These are phyloP conservation scores for Apiotrichum laibachii DNA, from an alignment of 1,284 basidiomycete species.

Conservation along the genomic window DNA sequence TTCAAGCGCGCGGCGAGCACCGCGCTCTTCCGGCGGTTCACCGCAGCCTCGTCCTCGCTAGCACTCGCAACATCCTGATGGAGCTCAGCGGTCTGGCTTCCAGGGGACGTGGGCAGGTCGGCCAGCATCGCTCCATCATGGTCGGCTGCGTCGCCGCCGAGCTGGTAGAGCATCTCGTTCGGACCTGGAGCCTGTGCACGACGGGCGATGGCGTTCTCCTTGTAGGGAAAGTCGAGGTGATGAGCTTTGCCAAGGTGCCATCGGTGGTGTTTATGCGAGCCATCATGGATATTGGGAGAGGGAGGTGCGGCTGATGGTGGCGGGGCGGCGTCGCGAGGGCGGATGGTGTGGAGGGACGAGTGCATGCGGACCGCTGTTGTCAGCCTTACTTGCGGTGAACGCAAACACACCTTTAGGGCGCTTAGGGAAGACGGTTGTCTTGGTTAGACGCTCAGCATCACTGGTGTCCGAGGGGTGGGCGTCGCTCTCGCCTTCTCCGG, in stretches of 20 bases:
- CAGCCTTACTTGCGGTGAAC: not conserved
- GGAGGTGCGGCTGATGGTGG: not conserved
- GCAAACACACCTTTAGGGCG: conserved; percentile 22
- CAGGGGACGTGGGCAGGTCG: not conserved
- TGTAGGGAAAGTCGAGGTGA: conserved; percentile 38
- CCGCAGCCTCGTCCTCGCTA: conserved; percentile 28
- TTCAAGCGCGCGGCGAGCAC: conserved; percentile 76
- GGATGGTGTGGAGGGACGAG: conserved; percentile 46
- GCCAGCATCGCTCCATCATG: not conserved
- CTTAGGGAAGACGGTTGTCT: conserved; percentile 15
- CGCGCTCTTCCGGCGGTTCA: conserved; percentile 59
- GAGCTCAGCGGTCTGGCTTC: conserved; percentile 42
- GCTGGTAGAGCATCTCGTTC: conserved; percentile 38
- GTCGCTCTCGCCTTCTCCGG: conserved; percentile 9
- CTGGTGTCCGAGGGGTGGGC: not conserved
- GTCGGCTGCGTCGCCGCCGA: conserved; percentile 1
- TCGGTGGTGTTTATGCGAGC: too few relatives aligned
- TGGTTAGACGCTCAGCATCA: conserved; percentile 19
- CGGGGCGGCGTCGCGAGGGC: conserved; percentile 26
- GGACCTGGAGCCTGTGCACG: conserved; percentile 32
- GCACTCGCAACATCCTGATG: conserved; percentile 29
- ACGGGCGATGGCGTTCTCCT: conserved; percentile 42
- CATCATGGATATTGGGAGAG: not conserved
- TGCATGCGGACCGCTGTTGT: conserved; percentile 29
- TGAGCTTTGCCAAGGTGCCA: not conserved